Percentiles rank a stretch among this genome's conserved stretches.
These are phyloP conservation scores for Suillus luteus DNA, from an alignment of 768 basidiomycete genomes.

Conservation along the genomic window DNA sequence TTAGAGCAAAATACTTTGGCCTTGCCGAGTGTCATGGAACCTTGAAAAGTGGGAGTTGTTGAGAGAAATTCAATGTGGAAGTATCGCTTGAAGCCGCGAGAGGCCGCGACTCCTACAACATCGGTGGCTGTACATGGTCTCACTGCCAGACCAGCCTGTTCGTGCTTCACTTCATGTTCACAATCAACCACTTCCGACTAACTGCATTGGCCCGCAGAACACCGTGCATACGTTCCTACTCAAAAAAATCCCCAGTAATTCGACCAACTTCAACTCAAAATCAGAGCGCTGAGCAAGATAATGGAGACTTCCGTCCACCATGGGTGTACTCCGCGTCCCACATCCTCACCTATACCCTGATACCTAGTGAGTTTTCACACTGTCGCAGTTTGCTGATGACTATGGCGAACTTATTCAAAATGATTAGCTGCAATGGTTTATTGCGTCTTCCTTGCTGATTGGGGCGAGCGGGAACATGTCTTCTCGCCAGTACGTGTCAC, in stretches of 20 bases:
- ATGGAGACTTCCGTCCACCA: conserved; percentile 55
- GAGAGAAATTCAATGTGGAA: neutral
- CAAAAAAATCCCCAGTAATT: neutral
- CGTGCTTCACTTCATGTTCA: conserved; percentile 5
- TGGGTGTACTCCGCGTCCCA: conserved; percentile 60
- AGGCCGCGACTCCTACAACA: too few species aligned
- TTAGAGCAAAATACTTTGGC: neutral
- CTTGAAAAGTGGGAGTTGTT: neutral
- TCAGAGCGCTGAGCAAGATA: conserved; percentile 15
- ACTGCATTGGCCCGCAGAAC: conserved; percentile 7
- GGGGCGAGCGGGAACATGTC: conserved; percentile 70
- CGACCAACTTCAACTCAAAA: neutral
- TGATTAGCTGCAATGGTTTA: conserved; percentile 55
- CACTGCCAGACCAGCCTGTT: neutral
- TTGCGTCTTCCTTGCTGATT: conserved; percentile 63
- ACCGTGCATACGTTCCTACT: neutral
- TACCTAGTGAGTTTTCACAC: conserved; percentile 48
- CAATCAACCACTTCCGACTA: conserved; percentile 1
- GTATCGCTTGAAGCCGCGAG: neutral
- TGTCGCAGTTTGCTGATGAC: conserved; percentile 1
- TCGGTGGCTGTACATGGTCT: neutral
- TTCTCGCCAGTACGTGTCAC: conserved; percentile 58
- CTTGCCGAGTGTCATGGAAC: neutral
- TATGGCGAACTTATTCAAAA: neutral
- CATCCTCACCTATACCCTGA: conserved; percentile 52